Evolutionary conservation across 2,329 filamentous ascomycete genomes (phyloP), one percentile per base, ranked within the genome.

Genomic region (Xylaria sp.): DNA sequence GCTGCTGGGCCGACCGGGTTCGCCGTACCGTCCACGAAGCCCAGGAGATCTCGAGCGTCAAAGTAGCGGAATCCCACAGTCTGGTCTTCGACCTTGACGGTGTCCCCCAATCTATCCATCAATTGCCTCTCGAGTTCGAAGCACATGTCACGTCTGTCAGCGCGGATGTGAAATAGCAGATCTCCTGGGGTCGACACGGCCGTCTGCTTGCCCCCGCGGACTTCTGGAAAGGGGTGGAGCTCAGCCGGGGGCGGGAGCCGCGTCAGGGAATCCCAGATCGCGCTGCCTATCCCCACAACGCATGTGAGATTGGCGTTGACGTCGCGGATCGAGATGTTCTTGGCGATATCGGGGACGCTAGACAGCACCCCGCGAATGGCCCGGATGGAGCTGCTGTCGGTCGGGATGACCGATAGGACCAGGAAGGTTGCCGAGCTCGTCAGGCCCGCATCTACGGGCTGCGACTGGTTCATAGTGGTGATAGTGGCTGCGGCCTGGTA

Each of bases 1-100:
- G 78, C 81, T 0, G 78, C 81, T 0, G 79, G 73, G 0, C 85
- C 86, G 0, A 84, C 80, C 0, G 87, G 87, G 69, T 89, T 89
- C 2, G 87, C 87, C 0, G 86, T 89, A 17, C 87, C 87, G 65
- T 89, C 87, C 2, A 89, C 85, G 61, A 89, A 89, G 0, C 87
- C 87, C 0, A 89, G 81, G 0, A 89, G 81, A 68, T 89, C 86
- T 0, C 87, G 84, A 0, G 84, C 81, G 69, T 89, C 87, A 67
- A 88, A 88, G 75, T 89, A 89, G 2, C 87, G 83, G 75, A 89
- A 89, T 0, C 87, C 87, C 0, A 81, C 78, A 0, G 87, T 89
- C 63, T 84, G 83, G 59, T 89, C 87, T 1, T 83, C 79, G 0
- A 87, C 80, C 0, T 72, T 74, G 11, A 88, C 83, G 0, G 83